These are phyloP conservation scores for Xylariaceae sp. DNA, from an alignment of 2,329 filamentous ascomycete genomes.

Conservation along the genomic window DNA sequence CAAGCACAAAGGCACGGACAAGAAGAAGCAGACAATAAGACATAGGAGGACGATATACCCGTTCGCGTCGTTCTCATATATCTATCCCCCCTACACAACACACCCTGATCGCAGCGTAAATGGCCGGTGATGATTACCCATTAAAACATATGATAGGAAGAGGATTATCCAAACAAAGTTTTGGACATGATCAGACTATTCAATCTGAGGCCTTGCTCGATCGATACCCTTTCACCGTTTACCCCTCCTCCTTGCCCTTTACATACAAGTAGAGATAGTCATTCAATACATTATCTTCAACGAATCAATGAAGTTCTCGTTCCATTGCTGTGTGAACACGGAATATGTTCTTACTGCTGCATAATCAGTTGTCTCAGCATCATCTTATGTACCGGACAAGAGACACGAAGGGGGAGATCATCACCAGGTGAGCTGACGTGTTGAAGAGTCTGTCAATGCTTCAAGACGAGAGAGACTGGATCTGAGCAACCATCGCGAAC, in stretches of 20 bases:
- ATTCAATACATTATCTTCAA: not conserved
- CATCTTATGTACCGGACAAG: no score
- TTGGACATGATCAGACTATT: conserved; percentile 54
- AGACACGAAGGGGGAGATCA: no score
- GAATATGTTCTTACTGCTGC: no score
- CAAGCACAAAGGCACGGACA: not conserved
- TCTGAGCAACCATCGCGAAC: no score
- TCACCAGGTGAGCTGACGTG: no score
- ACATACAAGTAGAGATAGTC: not conserved
- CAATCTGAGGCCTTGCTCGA: conserved; percentile 52
- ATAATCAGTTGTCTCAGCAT: no score
- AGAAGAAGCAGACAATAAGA: not conserved
- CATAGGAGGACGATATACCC: not conserved
- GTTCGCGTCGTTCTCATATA: not conserved
- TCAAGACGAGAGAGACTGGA: no score
- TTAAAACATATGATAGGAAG: conserved; percentile 60
- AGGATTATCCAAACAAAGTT: conserved; percentile 51
- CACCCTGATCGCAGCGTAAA: not conserved
- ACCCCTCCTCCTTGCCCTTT: not conserved
- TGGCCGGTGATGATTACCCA: conserved; percentile 57
- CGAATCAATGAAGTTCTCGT: no score
- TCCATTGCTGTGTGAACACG: no score
- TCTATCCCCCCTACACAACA: not conserved
- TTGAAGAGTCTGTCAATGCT: no score
- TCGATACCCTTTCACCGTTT: not conserved